phyloP scores from a whole-genome alignment of 805 yeast species.

The Ogataea populi-albae region DNA sequence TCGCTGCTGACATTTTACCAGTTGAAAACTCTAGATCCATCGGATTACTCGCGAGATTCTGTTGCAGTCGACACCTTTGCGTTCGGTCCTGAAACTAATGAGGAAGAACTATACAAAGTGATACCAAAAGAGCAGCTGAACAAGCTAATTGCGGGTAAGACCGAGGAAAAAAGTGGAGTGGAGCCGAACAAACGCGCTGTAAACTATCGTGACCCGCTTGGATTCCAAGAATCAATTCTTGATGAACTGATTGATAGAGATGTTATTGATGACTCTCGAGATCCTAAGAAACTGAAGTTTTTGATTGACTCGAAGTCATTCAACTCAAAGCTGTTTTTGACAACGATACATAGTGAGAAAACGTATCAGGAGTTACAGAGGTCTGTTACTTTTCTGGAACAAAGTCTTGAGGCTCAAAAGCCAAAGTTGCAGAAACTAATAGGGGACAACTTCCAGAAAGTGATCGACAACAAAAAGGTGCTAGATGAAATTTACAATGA shows the following conservation, averaged over 20 bases:
- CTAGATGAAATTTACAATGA: constrained; percentile 59
- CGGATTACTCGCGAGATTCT: constrained; percentile 25
- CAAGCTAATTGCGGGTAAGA: constrained; percentile 14
- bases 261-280: constrained; percentile 37
- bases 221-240: constrained; percentile 45
- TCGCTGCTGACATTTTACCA: constrained; percentile 38
- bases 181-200: constrained; percentile 1
- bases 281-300: constrained; percentile 38
- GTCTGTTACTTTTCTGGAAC: constrained; percentile 49
- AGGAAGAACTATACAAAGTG: constrained; percentile 11
- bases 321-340: constrained; percentile 54
- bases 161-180: constrained; percentile 17
- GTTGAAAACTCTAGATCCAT: constrained; percentile 42
- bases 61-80: constrained; percentile 14
- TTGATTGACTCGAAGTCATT: constrained; percentile 57
- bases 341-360: constrained; percentile 53
- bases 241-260: constrained; percentile 40
- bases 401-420: constrained; percentile 47
- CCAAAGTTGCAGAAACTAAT: constrained; percentile 49
- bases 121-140: constrained; percentile 27
- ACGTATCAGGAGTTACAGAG: constrained; percentile 47
- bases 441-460: constrained; percentile 58
- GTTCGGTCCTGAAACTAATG: constrained; percentile 7
- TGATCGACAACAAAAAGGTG: constrained; percentile 61
- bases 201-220: constrained; percentile 49